Conservation (phyloP, 2,329 filamentous ascomycete species). For the Alternaria metachromatica region DNA sequence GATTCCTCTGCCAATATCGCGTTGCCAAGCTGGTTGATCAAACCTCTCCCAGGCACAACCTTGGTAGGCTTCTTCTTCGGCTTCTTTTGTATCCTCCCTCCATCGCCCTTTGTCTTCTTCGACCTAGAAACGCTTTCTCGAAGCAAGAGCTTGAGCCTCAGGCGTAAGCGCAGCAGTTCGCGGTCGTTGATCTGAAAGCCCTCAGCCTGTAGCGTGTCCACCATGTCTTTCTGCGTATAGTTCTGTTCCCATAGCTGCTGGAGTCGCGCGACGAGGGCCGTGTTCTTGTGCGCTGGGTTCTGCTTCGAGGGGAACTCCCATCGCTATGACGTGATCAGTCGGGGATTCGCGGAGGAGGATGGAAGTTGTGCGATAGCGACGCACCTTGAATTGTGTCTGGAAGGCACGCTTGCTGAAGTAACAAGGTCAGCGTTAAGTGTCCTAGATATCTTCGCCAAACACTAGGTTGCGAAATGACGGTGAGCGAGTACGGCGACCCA, state of each 20-base stretch:
- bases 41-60: slow-evolving; percentile 18
- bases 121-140: slow-evolving; percentile 60
- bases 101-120: slow-evolving; percentile 52
- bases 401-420: slow-evolving; percentile 73
- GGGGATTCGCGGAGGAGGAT: neutral
- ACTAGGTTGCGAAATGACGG: neutral
- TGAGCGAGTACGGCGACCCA: slow-evolving; percentile 31
- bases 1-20: slow-evolving; percentile 33
- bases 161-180: slow-evolving; percentile 72
- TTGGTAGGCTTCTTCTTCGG: slow-evolving; percentile 21
- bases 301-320: slow-evolving; percentile 83
- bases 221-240: slow-evolving; percentile 74
- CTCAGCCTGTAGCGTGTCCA: slow-evolving; percentile 71
- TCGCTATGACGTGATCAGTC: slow-evolving; percentile 47
- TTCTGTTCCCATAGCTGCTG: slow-evolving; percentile 82
- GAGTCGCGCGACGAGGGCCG: slow-evolving; percentile 70
- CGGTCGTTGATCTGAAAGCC: slow-evolving; percentile 76
- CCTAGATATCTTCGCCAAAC: neutral
- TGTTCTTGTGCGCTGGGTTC: slow-evolving; percentile 73
- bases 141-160: slow-evolving; percentile 72
- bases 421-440: slow-evolving; percentile 13
- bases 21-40: slow-evolving; percentile 38
- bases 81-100: slow-evolving; percentile 20
- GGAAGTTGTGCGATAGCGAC: neutral
- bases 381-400: slow-evolving; percentile 72